Evolutionary conservation across 805 yeast species (phyloP).

Genomic region (Brettanomyces sp.): DNA sequence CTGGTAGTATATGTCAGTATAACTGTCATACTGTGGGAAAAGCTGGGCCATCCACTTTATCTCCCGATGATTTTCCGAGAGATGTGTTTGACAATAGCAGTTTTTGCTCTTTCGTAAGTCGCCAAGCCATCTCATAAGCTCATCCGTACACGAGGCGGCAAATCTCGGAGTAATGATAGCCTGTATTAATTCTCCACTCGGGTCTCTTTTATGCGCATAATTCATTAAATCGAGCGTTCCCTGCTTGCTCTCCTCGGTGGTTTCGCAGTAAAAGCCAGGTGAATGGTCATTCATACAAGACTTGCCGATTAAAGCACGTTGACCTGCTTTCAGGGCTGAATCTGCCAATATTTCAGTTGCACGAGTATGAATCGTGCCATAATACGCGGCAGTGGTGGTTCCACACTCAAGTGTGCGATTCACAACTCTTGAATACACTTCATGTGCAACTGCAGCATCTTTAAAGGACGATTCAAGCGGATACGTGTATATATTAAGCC

Average conservation of each 20-base stretch:
- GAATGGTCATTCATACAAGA: slow-evolving; percentile 88
- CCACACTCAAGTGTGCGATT: slow-evolving; percentile 64
- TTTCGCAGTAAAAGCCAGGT: slow-evolving; percentile 61
- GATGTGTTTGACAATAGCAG: slow-evolving; percentile 80
- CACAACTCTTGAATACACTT: slow-evolving; percentile 62
- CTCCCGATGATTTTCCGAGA: slow-evolving; percentile 75
- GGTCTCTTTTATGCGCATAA: slow-evolving; percentile 46
- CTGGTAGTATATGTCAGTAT: slow-evolving; percentile 70
- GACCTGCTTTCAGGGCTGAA: slow-evolving; percentile 57
- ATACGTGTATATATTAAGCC: slow-evolving; percentile 84
- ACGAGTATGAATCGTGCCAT: slow-evolving; percentile 74
- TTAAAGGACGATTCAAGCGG: slow-evolving; percentile 70
- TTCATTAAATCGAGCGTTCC: slow-evolving; percentile 49
- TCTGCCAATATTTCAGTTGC: slow-evolving; percentile 75
- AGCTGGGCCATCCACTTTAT: slow-evolving; percentile 60
- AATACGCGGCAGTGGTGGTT: slow-evolving; percentile 88
- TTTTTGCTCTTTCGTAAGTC: slow-evolving; percentile 35
- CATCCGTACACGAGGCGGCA: slow-evolving; percentile 76
- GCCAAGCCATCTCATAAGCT: slow-evolving; percentile 57
- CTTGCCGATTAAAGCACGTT: slow-evolving; percentile 84
- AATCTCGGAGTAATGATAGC: slow-evolving; percentile 90
- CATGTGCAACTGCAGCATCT: slow-evolving; percentile 42
- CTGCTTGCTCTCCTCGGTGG: slow-evolving; percentile 39
- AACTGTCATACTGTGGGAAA: slow-evolving; percentile 62
- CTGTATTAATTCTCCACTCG: slow-evolving; percentile 39